phyloP scores from a whole-genome alignment of 148 eudicot species.

The Chenopodium quinoa region DNA sequence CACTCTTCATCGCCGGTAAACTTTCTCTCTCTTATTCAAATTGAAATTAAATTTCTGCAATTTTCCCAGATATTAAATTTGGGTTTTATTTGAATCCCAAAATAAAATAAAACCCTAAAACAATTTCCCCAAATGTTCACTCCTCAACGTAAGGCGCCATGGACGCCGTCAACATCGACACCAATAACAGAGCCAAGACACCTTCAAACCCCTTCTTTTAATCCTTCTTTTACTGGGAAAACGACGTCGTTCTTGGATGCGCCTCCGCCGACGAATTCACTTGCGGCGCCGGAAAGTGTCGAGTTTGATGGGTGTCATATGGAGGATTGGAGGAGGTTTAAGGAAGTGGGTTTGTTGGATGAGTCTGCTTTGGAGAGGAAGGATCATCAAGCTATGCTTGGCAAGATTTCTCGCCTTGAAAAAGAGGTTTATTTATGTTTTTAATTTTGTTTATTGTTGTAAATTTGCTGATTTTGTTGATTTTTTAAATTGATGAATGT shows the following conservation, averaged over 20 bases:
- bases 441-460: background rate
- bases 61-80: background rate
- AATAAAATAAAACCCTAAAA: background rate
- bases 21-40: background rate
- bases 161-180: constrained; percentile 33
- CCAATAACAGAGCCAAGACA: constrained; percentile 25
- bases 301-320: constrained; percentile 27
- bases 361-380: constrained; percentile 51
- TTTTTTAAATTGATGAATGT: background rate
- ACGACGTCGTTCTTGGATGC: constrained; percentile 55
- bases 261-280: constrained; percentile 51
- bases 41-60: background rate
- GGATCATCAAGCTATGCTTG: constrained; percentile 49
- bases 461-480: background rate
- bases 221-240: constrained; percentile 45
- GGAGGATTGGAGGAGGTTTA: constrained; percentile 83
- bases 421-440: constrained; percentile 48
- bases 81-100: no score
- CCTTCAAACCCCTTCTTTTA: constrained; percentile 27
- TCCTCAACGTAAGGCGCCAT: constrained; percentile 47
- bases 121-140: constrained; percentile 41
- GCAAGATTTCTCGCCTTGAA: constrained; percentile 49
- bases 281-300: constrained; percentile 20
- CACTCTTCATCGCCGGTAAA: background rate
- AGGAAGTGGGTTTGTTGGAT: constrained; percentile 74